Percentiles rank a stretch among this genome's conserved stretches.
phyloP scores from a whole-genome alignment of 495 filamentous ascomycete genomes.

The Penicillium lividum region DNA sequence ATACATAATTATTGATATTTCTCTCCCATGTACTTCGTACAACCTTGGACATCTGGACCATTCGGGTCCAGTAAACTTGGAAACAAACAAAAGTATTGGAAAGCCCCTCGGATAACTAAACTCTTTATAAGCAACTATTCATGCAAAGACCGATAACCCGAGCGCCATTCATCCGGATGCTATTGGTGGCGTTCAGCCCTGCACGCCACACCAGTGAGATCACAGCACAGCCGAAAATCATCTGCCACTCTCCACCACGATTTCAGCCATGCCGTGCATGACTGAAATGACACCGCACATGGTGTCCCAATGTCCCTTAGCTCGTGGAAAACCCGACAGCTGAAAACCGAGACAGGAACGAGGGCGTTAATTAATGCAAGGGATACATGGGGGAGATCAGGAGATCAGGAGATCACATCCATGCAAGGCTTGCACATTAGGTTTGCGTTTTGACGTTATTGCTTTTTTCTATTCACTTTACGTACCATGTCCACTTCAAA shows the following conservation, averaged over 20 bases:
- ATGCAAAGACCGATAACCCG: conserved; percentile 8
- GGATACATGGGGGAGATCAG: conserved; percentile 20
- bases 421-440: conserved; percentile 7
- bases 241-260: conserved; percentile 11
- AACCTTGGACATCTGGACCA: background rate
- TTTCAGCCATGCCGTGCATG: conserved; percentile 1
- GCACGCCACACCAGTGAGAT: conserved; percentile 31
- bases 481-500: background rate
- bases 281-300: conserved; percentile 27
- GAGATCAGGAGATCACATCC: conserved; percentile 21
- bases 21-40: too few relatives aligned
- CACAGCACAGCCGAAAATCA: conserved; percentile 21
- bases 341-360: conserved; percentile 14
- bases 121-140: background rate
- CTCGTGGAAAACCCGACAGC: conserved; percentile 19
- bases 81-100: background rate
- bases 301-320: conserved; percentile 4
- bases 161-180: conserved; percentile 11
- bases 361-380: conserved; percentile 27
- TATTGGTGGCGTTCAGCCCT: conserved; percentile 17
- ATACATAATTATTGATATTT: background rate
- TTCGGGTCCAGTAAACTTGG: background rate
- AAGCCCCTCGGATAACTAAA: conserved; percentile 1
- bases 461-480: background rate
- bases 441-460: conserved; percentile 8